These are phyloP conservation scores for Fusarium sp. DNA, from an alignment of 2,329 filamentous ascomycete genomes.

Conservation along the genomic window DNA sequence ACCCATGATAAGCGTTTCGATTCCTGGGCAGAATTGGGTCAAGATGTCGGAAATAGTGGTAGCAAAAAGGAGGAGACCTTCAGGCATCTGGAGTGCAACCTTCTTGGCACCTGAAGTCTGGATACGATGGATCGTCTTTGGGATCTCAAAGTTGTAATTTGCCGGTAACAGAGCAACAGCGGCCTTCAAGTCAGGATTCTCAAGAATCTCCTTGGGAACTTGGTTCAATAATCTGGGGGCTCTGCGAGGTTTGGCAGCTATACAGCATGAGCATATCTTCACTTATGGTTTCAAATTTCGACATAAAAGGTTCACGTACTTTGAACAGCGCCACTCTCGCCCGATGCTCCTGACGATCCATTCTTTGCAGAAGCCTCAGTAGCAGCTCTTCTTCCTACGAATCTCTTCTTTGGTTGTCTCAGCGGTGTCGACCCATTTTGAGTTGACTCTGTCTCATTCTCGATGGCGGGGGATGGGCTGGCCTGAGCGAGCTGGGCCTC, in stretches of 20 bases:
- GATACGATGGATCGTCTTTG: constrained; percentile 97
- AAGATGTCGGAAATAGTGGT: constrained; percentile 98
- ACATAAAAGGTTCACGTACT: constrained; percentile 59
- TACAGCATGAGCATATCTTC: constrained; percentile 30
- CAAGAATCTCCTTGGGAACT: constrained; percentile 86
- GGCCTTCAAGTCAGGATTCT: constrained; percentile 86
- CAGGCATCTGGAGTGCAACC: constrained; percentile 96
- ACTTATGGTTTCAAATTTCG: constrained; percentile 6
- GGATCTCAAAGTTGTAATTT: constrained; percentile 99
- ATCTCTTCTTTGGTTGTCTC: constrained; percentile 89
- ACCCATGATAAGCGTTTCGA: constrained; percentile 97
- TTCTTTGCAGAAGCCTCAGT: constrained; percentile 68
- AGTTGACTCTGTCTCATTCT: constrained; percentile 32
- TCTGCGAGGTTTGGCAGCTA: constrained; percentile 78
- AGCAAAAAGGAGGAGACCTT: constrained; percentile 93
- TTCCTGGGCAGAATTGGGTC: constrained; percentile 90
- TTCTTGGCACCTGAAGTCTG: constrained; percentile 81
- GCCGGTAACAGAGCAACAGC: constrained; percentile 87
- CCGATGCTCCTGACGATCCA: constrained; percentile 43
- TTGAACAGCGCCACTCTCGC: constrained; percentile 54
- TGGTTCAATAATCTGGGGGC: constrained; percentile 88
- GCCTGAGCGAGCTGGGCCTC: constrained; percentile 56
- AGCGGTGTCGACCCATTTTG: constrained; percentile 58
- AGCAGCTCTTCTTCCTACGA: constrained; percentile 85
- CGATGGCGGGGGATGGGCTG: constrained; percentile 28